These are phyloP conservation scores for Candida ovalis DNA, from an alignment of 805 yeast species.

Conservation along the genomic window DNA sequence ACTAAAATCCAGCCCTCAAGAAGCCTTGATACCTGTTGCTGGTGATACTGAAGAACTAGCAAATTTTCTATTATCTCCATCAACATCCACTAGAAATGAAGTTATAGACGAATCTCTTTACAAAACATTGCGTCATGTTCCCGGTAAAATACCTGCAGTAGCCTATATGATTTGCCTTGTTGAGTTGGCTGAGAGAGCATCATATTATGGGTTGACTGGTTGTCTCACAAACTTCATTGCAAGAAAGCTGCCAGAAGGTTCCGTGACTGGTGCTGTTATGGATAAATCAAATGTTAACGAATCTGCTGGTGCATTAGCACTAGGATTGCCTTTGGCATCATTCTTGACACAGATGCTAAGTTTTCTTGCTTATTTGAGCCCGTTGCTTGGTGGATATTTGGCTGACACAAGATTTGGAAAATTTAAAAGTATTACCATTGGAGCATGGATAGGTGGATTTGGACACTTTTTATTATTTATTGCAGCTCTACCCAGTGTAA, in stretches of 20 bases:
- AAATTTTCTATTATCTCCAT: not conserved
- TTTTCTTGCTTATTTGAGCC: conserved; percentile 45
- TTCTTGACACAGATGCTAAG: conserved; percentile 43
- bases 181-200: conserved; percentile 53
- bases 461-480: conserved; percentile 45
- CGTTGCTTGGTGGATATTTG: conserved; percentile 47
- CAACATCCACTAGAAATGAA: not conserved
- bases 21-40: not conserved
- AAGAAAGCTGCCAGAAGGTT: conserved; percentile 45
- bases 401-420: conserved; percentile 49
- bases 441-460: conserved; percentile 41
- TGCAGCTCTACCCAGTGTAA: conserved; percentile 42
- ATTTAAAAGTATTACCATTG: conserved; percentile 43
- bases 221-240: conserved; percentile 48
- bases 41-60: not conserved
- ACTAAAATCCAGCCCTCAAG: not conserved
- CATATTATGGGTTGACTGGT: conserved; percentile 48
- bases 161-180: conserved; percentile 31
- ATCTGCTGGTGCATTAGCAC: conserved; percentile 46
- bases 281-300: conserved; percentile 35
- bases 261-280: conserved; percentile 32
- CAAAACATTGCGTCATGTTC: conserved; percentile 12
- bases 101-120: not conserved
- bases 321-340: conserved; percentile 43
- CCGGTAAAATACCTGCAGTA: conserved; percentile 24